These are phyloP conservation scores for Pezicula rhizophila DNA, from an alignment of 2,329 filamentous ascomycete species.

Conservation along the genomic window DNA sequence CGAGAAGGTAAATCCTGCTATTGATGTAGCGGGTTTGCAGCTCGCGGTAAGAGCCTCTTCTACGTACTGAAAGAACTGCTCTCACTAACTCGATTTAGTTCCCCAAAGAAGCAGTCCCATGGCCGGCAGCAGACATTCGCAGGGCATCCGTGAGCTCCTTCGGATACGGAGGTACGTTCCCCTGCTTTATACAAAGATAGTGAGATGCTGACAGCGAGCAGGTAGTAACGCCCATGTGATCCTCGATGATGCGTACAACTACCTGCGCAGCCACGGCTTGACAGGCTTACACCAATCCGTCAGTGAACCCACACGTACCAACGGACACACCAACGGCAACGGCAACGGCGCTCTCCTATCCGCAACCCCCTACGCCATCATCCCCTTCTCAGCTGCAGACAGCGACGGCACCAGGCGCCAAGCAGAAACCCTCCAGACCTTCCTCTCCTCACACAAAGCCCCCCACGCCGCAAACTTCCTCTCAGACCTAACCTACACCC, in stretches of 20 bases:
- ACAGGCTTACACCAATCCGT: background rate
- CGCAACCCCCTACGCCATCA: background rate
- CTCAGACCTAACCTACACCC: background rate
- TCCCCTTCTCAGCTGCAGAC: background rate
- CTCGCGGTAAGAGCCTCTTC: background rate
- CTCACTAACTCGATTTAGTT: background rate
- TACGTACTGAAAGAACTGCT: background rate
- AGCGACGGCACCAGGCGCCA: background rate
- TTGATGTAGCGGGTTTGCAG: background rate
- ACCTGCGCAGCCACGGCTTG: background rate
- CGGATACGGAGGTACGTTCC: conserved; percentile 36
- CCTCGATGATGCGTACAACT: background rate
- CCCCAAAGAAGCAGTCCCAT: conserved; percentile 1
- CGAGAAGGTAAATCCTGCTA: background rate
- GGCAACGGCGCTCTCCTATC: background rate
- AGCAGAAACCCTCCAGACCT: background rate
- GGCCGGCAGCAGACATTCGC: conserved; percentile 2
- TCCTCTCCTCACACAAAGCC: background rate
- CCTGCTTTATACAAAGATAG: background rate
- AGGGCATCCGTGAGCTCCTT: conserved; percentile 20
- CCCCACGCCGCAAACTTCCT: background rate
- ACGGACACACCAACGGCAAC: background rate
- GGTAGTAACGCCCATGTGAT: conserved; percentile 5
- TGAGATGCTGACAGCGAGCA: background rate
- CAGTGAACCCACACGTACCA: background rate